Evolutionary conservation across 495 filamentous ascomycete genomes (phyloP).

Genomic region (Acidomyces sp.): DNA sequence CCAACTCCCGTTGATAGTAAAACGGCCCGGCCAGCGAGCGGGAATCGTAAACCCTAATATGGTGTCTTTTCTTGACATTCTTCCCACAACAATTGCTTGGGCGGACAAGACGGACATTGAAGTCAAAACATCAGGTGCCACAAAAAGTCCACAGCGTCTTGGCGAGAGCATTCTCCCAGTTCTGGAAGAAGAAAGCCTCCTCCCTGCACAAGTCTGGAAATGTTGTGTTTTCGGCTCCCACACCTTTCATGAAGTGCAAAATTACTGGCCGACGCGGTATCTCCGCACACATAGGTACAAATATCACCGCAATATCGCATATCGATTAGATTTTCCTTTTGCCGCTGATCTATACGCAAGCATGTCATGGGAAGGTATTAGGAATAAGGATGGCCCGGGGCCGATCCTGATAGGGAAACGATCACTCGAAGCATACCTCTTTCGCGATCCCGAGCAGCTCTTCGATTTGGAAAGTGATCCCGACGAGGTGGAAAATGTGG

Average conservation of each 20-base stretch:
- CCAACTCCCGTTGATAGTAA: slow-evolving; percentile 32
- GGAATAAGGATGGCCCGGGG: slow-evolving; percentile 24
- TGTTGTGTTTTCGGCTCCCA: slow-evolving; percentile 34
- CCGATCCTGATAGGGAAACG: slow-evolving; percentile 30
- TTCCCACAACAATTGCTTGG: slow-evolving; percentile 35
- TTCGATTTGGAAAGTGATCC: slow-evolving; percentile 34
- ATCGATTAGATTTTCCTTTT: slow-evolving; percentile 36
- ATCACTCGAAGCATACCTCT: slow-evolving; percentile 29
- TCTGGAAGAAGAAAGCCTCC: slow-evolving; percentile 13
- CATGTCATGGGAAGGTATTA: slow-evolving; percentile 33
- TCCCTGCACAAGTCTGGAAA: slow-evolving; percentile 18
- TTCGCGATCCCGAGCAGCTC: slow-evolving; percentile 32
- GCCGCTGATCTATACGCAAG: slow-evolving; percentile 35
- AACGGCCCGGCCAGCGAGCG: slow-evolving; percentile 21
- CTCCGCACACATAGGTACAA: slow-evolving; percentile 32
- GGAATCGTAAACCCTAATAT: slow-evolving; percentile 32
- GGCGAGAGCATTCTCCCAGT: slow-evolving; percentile 33
- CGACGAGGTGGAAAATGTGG: slow-evolving; percentile 30
- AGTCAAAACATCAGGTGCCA: neutral
- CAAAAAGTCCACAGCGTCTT: slow-evolving; percentile 6
- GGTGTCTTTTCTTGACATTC: slow-evolving; percentile 35
- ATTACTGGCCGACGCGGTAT: slow-evolving; percentile 37
- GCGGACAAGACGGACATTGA: slow-evolving; percentile 1
- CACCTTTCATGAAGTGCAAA: slow-evolving; percentile 39
- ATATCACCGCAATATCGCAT: slow-evolving; percentile 38